phyloP scores from a whole-genome alignment of 306 rosid species.

The Urtica urens region DNA sequence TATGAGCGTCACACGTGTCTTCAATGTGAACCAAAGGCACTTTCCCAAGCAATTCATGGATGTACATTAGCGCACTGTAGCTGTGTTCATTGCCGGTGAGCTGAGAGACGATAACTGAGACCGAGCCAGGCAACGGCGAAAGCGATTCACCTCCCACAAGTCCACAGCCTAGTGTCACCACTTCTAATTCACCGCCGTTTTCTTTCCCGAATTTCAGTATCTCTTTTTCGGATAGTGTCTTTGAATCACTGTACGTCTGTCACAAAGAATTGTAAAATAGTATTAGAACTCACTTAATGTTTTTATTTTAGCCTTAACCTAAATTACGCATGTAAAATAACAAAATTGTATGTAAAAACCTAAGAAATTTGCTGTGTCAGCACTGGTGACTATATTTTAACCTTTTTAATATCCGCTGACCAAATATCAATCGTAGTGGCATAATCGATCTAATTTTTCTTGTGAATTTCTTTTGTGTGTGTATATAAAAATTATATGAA shows the following conservation, averaged over 20 bases:
- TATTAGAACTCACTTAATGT: background rate
- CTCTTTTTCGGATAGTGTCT: slow-evolving; percentile 26
- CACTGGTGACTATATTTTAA: too few relatives aligned
- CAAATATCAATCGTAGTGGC: too few relatives aligned
- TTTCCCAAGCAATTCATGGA: slow-evolving; percentile 24
- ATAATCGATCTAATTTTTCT: too few relatives aligned
- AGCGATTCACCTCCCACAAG: slow-evolving; percentile 18
- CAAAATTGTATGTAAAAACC: too few relatives aligned
- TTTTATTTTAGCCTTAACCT: too few relatives aligned
- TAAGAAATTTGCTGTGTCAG: too few relatives aligned
- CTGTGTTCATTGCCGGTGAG: background rate
- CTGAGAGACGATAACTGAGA: slow-evolving; percentile 4
- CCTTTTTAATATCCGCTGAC: too few relatives aligned
- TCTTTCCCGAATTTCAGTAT: slow-evolving; percentile 12
- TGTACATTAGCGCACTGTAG: slow-evolving; percentile 5
- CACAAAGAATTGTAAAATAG: background rate
- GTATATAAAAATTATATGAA: too few relatives aligned
- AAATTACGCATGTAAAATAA: too few relatives aligned
- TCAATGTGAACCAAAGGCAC: slow-evolving; percentile 23
- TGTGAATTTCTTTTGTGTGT: too few relatives aligned
- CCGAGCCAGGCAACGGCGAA: background rate
- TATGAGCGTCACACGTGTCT: slow-evolving; percentile 26
- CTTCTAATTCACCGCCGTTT: slow-evolving; percentile 15
- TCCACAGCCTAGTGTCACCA: slow-evolving; percentile 22
- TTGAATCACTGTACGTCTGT: slow-evolving; percentile 23